phyloP scores from a whole-genome alignment of 805 yeast species.

The Wickerhamomyces bisporus region DNA sequence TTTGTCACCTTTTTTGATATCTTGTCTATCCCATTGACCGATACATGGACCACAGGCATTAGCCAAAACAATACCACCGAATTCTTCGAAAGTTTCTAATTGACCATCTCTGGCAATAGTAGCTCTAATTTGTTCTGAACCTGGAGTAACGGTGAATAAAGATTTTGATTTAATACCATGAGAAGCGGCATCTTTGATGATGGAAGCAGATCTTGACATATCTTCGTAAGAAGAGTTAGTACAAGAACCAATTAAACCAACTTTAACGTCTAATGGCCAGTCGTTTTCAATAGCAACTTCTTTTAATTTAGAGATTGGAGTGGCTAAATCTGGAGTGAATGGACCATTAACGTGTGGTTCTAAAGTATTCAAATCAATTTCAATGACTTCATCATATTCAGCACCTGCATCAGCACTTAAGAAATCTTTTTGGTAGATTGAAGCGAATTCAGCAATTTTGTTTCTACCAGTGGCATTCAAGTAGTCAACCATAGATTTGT shows the following conservation, averaged over 20 bases:
- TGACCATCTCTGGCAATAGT: slow-evolving; percentile 96
- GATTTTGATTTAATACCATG: slow-evolving; percentile 92
- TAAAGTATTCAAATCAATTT: slow-evolving; percentile 80
- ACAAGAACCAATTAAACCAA: slow-evolving; percentile 97
- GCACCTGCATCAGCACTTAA: slow-evolving; percentile 88
- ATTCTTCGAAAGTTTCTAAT: slow-evolving; percentile 79
- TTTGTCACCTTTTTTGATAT: slow-evolving; percentile 88
- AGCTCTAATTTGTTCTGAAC: slow-evolving; percentile 97
- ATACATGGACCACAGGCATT: slow-evolving; percentile 99
- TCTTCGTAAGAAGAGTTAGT: slow-evolving; percentile 98
- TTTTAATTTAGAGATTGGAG: slow-evolving; percentile 85
- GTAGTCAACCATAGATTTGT: slow-evolving; percentile 82
- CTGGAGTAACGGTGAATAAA: slow-evolving; percentile 92
- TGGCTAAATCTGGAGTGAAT: slow-evolving; percentile 96
- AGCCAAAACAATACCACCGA: slow-evolving; percentile 92
- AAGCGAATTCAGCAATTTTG: slow-evolving; percentile 78
- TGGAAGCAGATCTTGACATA: slow-evolving; percentile 94
- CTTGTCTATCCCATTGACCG: slow-evolving; percentile 98
- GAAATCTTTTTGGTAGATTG: slow-evolving; percentile 55
- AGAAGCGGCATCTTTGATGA: slow-evolving; percentile 82
- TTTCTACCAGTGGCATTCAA: slow-evolving; percentile 82
- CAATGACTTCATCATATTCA: slow-evolving; percentile 89
- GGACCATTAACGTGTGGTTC: slow-evolving; percentile 98
- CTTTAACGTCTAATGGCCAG: slow-evolving; percentile 92
- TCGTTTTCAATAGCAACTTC: slow-evolving; percentile 76